Percentiles rank a stretch among this genome's conserved stretches.
phyloP scores from a whole-genome alignment of 495 filamentous ascomycete species.

The Lophiotrema nucula region DNA sequence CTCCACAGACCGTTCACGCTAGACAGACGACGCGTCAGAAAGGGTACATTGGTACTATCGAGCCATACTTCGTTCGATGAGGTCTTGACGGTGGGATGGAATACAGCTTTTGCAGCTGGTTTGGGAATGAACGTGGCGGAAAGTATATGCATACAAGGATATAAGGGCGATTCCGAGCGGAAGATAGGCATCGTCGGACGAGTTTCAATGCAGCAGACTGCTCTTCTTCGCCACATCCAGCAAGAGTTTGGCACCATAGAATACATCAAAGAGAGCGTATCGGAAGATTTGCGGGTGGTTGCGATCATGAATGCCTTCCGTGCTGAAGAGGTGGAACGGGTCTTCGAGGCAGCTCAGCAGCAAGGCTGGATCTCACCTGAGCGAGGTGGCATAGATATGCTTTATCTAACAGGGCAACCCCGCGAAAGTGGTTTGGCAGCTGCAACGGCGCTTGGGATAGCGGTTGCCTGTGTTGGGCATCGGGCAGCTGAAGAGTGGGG shows the following conservation, averaged over 20 bases:
- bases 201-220: not conserved
- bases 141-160: slow-evolving; percentile 22
- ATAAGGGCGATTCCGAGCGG: slow-evolving; percentile 27
- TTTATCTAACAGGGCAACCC: slow-evolving; percentile 30
- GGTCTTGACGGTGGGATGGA: slow-evolving; percentile 30
- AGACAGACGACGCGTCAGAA: slow-evolving; percentile 9
- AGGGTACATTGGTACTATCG: slow-evolving; percentile 20
- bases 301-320: slow-evolving; percentile 35
- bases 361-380: slow-evolving; percentile 9
- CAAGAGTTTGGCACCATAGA: slow-evolving; percentile 20
- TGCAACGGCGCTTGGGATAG: slow-evolving; percentile 19
- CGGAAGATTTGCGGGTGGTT: slow-evolving; percentile 10
- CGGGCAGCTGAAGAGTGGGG: slow-evolving; percentile 29
- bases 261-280: not conserved
- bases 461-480: slow-evolving; percentile 30
- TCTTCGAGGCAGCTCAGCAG: slow-evolving; percentile 8
- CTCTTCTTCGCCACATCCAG: slow-evolving; percentile 3
- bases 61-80: slow-evolving; percentile 32
- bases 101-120: slow-evolving; percentile 14
- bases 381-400: not conserved
- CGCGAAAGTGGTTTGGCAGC: slow-evolving; percentile 21
- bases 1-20: slow-evolving; percentile 33
- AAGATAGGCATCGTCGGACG: slow-evolving; percentile 27
- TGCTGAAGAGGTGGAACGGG: slow-evolving; percentile 22
- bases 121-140: slow-evolving; percentile 17